These are phyloP conservation scores for Metarhizium rileyi DNA, from an alignment of 2,329 filamentous ascomycete species.

Conservation along the genomic window DNA sequence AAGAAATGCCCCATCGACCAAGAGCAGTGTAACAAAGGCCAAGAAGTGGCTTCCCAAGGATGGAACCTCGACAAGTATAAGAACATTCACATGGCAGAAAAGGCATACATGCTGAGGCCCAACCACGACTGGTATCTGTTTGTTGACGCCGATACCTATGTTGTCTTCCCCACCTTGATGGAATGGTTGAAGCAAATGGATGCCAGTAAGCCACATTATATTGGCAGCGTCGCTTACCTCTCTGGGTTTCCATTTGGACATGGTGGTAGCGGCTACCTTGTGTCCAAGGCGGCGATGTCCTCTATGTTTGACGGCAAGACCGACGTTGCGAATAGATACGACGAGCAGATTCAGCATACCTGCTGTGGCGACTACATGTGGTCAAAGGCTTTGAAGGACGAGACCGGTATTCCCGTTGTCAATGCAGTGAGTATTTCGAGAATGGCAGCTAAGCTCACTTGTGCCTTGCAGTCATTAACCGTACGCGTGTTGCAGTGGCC, in stretches of 20 bases:
- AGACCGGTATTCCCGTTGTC: slow-evolving; percentile 29
- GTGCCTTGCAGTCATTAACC: neutral
- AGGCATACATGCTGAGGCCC: slow-evolving; percentile 39
- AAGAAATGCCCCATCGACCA: slow-evolving; percentile 34
- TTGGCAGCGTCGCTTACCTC: slow-evolving; percentile 39
- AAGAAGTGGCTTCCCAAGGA: slow-evolving; percentile 20
- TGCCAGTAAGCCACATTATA: slow-evolving; percentile 32
- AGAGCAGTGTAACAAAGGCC: slow-evolving; percentile 30
- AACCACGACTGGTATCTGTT: slow-evolving; percentile 50
- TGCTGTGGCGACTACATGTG: slow-evolving; percentile 46
- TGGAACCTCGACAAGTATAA: slow-evolving; percentile 55
- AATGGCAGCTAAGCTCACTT: too few species aligned
- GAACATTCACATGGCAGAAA: slow-evolving; percentile 49
- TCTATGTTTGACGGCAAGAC: slow-evolving; percentile 30
- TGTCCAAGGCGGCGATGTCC: slow-evolving; percentile 43
- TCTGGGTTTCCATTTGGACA: slow-evolving; percentile 38
- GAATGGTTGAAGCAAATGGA: slow-evolving; percentile 37
- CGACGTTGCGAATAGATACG: slow-evolving; percentile 37
- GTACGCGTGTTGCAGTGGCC: slow-evolving; percentile 30
- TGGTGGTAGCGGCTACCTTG: slow-evolving; percentile 44
- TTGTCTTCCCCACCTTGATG: slow-evolving; percentile 42
- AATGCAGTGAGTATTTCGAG: slow-evolving; percentile 27
- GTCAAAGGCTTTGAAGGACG: slow-evolving; percentile 33
- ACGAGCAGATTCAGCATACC: slow-evolving; percentile 26
- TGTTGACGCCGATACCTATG: slow-evolving; percentile 49